A percentile compares a stretch with the other conserved stretches of the same genome.
Evolutionary conservation across 2,329 filamentous ascomycete species (phyloP).

Genomic region (Xylogone sp.): DNA sequence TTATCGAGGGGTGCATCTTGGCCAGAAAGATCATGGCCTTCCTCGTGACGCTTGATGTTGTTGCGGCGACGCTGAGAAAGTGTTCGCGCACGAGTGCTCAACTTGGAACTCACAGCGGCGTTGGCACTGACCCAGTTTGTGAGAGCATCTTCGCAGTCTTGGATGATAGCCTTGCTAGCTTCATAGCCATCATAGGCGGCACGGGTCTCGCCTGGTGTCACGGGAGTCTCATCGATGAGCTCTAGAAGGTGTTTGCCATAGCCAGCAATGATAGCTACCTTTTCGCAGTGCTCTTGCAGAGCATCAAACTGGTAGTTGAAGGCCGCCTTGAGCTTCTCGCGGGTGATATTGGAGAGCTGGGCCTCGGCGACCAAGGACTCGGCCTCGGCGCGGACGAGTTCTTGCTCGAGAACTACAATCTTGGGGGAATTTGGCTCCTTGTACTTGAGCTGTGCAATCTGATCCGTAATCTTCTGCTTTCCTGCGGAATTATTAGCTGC

Average conservation of each 20-base stretch:
- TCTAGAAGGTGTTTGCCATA: constrained; percentile 98
- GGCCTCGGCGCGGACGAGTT: constrained; percentile 95
- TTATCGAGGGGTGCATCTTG: constrained; percentile 73
- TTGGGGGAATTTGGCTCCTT: constrained; percentile 98
- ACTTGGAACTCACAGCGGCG: constrained; percentile 80
- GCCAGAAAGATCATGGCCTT: constrained; percentile 76
- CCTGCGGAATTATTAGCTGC: constrained; percentile 47
- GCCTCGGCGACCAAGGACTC: constrained; percentile 98
- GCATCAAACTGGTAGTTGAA: constrained; percentile 99
- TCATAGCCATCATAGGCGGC: constrained; percentile 97
- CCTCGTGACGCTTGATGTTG: constrained; percentile 62
- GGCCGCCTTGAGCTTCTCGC: constrained; percentile 97
- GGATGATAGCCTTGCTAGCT: constrained; percentile 97
- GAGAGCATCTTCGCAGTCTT: constrained; percentile 95
- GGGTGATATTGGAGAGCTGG: constrained; percentile 97
- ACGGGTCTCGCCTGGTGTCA: constrained; percentile 94
- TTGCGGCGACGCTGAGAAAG: constrained; percentile 80
- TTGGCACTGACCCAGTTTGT: constrained; percentile 96
- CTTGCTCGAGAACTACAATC: constrained; percentile 96
- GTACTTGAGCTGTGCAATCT: constrained; percentile 98
- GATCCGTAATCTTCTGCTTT: constrained; percentile 98
- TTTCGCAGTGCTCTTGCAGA: constrained; percentile 94
- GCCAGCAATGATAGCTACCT: constrained; percentile 94
- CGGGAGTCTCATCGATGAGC: constrained; percentile 91
- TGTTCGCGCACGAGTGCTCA: constrained; percentile 83